Base-by-base conservation (phyloP, 2,329 filamentous ascomycete species). In the Myriosclerotinia duriaeana region DNA sequence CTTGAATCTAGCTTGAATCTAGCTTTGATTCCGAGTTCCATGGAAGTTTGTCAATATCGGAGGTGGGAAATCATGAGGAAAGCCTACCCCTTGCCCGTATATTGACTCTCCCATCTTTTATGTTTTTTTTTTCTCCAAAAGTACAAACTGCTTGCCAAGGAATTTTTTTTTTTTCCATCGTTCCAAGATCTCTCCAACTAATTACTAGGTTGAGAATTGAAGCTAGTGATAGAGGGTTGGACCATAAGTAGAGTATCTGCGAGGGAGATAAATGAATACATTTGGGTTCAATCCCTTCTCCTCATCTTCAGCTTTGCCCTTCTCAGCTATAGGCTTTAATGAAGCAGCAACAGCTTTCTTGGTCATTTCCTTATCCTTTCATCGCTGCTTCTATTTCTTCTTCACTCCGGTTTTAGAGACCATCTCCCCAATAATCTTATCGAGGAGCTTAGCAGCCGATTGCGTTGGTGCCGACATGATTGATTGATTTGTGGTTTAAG, bases 351-450 rank as follows among this genome's bases (percentile, higher is more conserved):
- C 5, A 34, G 2, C 30, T 34, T 34, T 34, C 30, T 34, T 5
- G 30, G 30, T 4, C 4, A 3, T 34, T 34, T 34, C 30, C 30
- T 34, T 4, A 34, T 34, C 6, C 30, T 34, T 6, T 34, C 5
- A 87, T 72, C 94, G 89, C 77, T 89, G 85, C 91, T 99, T 99
- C 82, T 93, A 87, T 76, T 94, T 89, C 83, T 92, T 94, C 92
- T 99, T 99, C 78, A 98, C 83, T 81, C 93, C 89, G 20, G 88
- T 87, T 87, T 93, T 93, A 81, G 90, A 93, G 69, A 90, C 78
- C 79, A 80, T 88, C 82, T 99, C 95, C 75, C 95, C 95, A 17
- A 95, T 98, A 71, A 93, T 92, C 76, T 96, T 92, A 79, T 99
- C 95, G 61, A 95, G 86, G 73, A 96, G 84, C 58, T 76, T 74